Evolutionary conservation across 768 basidiomycete species (phyloP), one percentile per base, ranked within the genome.

Genomic region (Boletus rufocinnamomeus): DNA sequence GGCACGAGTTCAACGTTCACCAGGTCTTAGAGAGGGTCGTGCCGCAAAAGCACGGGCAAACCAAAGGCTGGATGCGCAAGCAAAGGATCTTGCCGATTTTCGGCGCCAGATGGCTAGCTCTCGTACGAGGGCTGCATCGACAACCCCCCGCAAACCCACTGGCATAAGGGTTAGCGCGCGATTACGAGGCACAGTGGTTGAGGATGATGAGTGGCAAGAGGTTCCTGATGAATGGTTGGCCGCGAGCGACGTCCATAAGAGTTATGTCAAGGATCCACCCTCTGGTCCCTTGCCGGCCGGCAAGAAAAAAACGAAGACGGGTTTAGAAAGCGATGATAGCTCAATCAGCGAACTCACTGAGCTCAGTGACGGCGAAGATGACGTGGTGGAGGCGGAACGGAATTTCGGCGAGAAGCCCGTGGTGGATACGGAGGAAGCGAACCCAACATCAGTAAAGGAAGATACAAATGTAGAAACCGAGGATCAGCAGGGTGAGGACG

Each of bases 331-430:
- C 52, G 88, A 87, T 56, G 75, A 74, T 34, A 84, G 82, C 34
- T 80, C 80, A n/a, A 71, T 84, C 56, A 92, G 90, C 67, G 90
- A 89, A 50, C 75, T 93, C 63, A 91, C 90, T 0, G 88, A 89
- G 63, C 77, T 92, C 28, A 85, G 83, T 56, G 86, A 87, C 28
- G 69, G 66, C 13, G 75, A 73, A 52, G 64, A 73, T 48, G 60
- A 66, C 37, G 67, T 68, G 23, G 64, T 59, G 17, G 72, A 67
- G 43, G 58, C 53, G 37, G 63, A 63, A 27, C 51, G 7, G 45
- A 50, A 48, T 40, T 38, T 16, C 4, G 48, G 58, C 11, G 47
- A 50, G 40, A 46, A 38, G 37, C 27, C 32, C 16, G 21, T 19
- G 37, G n/a, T 23, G 17, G 52, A 56, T 13, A 44, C 23, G 34